phyloP scores from a whole-genome alignment of 2,329 filamentous ascomycete genomes.

The Elsinoe arachidis region DNA sequence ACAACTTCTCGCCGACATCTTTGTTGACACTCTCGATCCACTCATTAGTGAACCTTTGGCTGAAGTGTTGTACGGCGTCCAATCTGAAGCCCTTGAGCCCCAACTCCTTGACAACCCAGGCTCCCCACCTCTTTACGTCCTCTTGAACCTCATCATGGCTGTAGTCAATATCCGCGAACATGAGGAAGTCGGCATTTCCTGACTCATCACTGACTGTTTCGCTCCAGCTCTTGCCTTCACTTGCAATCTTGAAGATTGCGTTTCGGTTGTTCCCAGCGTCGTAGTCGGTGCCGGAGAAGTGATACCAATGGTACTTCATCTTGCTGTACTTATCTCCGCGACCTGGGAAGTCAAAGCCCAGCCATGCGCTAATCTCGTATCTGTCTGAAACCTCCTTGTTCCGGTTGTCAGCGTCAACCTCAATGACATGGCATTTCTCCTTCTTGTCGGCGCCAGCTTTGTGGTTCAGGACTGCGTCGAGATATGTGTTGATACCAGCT shows the following conservation, averaged over 20 bases:
- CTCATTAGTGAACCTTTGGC: slow-evolving; percentile 51
- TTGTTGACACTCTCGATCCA: slow-evolving; percentile 49
- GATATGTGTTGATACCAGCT: slow-evolving; percentile 51
- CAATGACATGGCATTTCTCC: slow-evolving; percentile 52
- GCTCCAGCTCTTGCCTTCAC: slow-evolving; percentile 55
- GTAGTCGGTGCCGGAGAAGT: slow-evolving; percentile 58
- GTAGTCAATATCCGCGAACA: slow-evolving; percentile 62
- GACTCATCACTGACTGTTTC: slow-evolving; percentile 50
- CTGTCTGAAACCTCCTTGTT: slow-evolving; percentile 44
- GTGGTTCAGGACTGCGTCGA: slow-evolving; percentile 65
- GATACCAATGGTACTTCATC: slow-evolving; percentile 55
- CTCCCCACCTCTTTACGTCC: slow-evolving; percentile 57
- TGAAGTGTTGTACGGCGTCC: slow-evolving; percentile 63
- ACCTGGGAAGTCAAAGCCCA: slow-evolving; percentile 56
- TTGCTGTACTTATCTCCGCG: slow-evolving; percentile 50
- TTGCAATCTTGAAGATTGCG: slow-evolving; percentile 55
- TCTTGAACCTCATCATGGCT: slow-evolving; percentile 50
- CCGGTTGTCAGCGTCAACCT: slow-evolving; percentile 51
- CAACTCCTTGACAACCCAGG: slow-evolving; percentile 53
- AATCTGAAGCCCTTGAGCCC: slow-evolving; percentile 56
- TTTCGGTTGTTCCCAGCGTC: slow-evolving; percentile 46
- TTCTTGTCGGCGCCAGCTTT: slow-evolving; percentile 58
- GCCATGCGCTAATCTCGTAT: slow-evolving; percentile 56
- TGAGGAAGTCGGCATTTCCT: slow-evolving; percentile 57
- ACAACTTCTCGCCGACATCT: slow-evolving; percentile 42